Evolutionary conservation across 2,329 filamentous ascomycete species (phyloP), one percentile per base, ranked within the genome.

Genomic region (Cladophialophora immunda): DNA sequence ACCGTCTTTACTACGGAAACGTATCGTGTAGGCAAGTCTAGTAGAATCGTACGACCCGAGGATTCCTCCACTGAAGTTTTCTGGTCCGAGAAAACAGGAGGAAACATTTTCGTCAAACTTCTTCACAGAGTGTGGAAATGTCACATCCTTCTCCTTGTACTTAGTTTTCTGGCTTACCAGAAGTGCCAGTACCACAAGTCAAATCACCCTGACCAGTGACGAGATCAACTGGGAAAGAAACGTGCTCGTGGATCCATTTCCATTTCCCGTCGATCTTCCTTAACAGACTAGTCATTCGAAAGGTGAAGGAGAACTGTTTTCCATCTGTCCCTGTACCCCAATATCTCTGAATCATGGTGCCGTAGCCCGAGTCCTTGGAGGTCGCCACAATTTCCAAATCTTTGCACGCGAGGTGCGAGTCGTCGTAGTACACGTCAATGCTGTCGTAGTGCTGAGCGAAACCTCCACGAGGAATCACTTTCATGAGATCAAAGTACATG

Each of bases 211-310:
- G 7, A 1, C 32, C 32, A 11, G 32, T 34, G 7, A 8, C 32
- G 7, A 34, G 13, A 34, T 34, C 32, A 7, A 11, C 32, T 7
- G 32, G 32, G 13, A 34, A 60, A 19, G 58, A 60, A 19, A 60
- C 58, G 22, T 60, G 58, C 22, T 60, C 58, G 30, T 60, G 58
- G 30, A 60, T 60, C 36, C 36, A 60, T 19, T 60, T 60, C 58
- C 58, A 60, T 7, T 30, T 15, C 17, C 58, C 58, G 30, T 60
- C 38, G 17, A 60, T 47, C 30, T 60, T 60, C 19, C 2, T 50
- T 6, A 60, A 27, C 58, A 60, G 22, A 50, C 38, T 50, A 8
- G 58, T 60, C 36, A 60, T 47, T 8, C 58, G 34, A 38, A 50
- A 60, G 9, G 58, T 60, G 36, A 60, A 50, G n/a, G 36, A 47